A percentile compares a stretch with the other conserved stretches of the same genome.
Conservation (phyloP, 2,329 filamentous ascomycete genomes). For the Neofusicoccum kwambonambiense region DNA sequence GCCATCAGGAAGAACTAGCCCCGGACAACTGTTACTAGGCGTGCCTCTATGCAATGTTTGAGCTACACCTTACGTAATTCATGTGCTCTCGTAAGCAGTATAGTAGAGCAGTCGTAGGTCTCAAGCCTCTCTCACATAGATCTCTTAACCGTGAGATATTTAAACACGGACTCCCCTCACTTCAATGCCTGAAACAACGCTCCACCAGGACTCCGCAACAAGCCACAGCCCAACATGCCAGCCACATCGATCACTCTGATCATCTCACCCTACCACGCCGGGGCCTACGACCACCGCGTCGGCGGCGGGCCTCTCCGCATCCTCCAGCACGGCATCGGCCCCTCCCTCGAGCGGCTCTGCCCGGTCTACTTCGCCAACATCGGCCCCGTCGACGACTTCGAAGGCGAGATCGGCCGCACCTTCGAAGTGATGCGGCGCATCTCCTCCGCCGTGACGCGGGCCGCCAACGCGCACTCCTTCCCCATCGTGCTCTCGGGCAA, state of each 20-base stretch:
- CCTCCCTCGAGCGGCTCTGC: conserved; percentile 26
- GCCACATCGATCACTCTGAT: conserved; percentile 24
- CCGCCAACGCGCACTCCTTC: conserved; percentile 30
- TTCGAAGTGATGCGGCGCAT: conserved; percentile 43
- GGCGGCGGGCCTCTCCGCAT: conserved; percentile 40
- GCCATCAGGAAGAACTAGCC: too few species aligned
- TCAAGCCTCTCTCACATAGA: too few species aligned
- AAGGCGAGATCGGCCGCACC: conserved; percentile 42
- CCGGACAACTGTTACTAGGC: too few species aligned
- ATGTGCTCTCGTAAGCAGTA: too few species aligned
- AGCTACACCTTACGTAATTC: too few species aligned
- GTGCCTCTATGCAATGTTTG: too few species aligned
- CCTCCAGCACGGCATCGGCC: conserved; percentile 28
- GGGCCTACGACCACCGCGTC: conserved; percentile 36
- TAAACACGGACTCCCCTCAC: too few species aligned
- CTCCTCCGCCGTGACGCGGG: conserved; percentile 32
- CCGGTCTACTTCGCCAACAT: conserved; percentile 28
- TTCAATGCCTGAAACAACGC: too few species aligned
- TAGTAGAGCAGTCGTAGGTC: too few species aligned
- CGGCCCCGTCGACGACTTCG: conserved; percentile 34
- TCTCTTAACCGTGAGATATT: too few species aligned
- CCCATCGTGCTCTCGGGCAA: conserved; percentile 43
- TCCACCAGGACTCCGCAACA: too few species aligned
- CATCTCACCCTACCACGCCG: conserved; percentile 43
- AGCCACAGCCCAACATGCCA: background rate